Conservation (phyloP, 2,329 filamentous ascomycete species). For the Elsinoe australis region DNA sequence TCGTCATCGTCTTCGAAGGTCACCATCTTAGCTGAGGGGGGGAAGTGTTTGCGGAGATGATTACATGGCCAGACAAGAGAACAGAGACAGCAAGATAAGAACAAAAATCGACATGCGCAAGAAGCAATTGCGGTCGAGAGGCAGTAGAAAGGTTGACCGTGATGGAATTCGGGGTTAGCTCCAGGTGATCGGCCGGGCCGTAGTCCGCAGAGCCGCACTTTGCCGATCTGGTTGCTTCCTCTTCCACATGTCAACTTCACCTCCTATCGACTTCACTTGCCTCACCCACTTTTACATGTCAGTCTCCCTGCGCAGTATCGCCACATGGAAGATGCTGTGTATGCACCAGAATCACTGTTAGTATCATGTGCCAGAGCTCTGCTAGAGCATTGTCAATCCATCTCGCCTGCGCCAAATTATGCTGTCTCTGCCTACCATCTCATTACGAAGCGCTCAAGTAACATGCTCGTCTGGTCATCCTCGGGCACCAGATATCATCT, state of each 20-base stretch:
- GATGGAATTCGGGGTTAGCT: background rate
- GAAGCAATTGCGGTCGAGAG: background rate
- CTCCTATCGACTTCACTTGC: no score
- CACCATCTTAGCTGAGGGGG: conserved; percentile 25
- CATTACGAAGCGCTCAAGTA: no score
- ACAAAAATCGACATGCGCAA: background rate
- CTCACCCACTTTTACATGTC: background rate
- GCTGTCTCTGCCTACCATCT: no score
- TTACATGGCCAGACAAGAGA: background rate
- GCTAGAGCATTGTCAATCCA: no score
- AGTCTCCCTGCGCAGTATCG: no score
- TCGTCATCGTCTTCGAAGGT: conserved; percentile 43
- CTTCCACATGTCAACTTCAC: background rate
- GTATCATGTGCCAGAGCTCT: no score
- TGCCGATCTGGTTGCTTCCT: background rate
- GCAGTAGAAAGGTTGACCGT: background rate
- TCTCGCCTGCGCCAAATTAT: no score
- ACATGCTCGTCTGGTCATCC: no score
- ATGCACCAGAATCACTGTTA: no score
- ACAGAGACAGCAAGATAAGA: no score
- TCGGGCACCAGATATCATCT: no score
- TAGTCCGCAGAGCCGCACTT: conserved; percentile 7
- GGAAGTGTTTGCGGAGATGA: background rate
- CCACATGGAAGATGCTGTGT: no score
- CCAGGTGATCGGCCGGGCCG: conserved; percentile 4